A percentile compares a stretch with the other conserved stretches of the same genome.
phyloP scores from a whole-genome alignment of 164 flowering plant species.

The Buxus sempervirens region DNA sequence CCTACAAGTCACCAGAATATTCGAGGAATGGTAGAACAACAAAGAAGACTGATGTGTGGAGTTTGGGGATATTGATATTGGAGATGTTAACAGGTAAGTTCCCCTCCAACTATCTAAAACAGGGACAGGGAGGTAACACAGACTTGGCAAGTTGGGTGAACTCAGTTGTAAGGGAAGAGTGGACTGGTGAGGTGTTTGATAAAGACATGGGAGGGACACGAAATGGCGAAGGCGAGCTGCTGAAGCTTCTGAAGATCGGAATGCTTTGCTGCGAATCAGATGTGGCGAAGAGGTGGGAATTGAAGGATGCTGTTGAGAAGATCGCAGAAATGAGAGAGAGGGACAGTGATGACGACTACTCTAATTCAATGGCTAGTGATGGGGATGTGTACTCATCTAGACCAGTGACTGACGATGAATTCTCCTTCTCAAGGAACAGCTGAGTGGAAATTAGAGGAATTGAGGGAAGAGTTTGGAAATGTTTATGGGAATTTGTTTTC shows the following conservation, averaged over 20 bases:
- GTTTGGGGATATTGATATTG: constrained; percentile 65
- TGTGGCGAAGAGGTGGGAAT: constrained; percentile 58
- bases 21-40: constrained; percentile 33
- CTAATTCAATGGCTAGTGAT: constrained; percentile 51
- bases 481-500: too few relatives aligned
- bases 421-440: constrained; percentile 21
- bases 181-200: constrained; percentile 50
- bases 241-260: constrained; percentile 61
- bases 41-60: constrained; percentile 83
- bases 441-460: background rate
- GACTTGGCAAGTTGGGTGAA: constrained; percentile 63
- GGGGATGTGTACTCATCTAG: constrained; percentile 37
- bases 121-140: constrained; percentile 19
- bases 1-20: constrained; percentile 79
- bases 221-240: constrained; percentile 47
- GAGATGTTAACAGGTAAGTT: constrained; percentile 71
- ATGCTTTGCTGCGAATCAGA: constrained; percentile 64
- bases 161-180: constrained; percentile 32
- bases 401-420: constrained; percentile 41
- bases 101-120: constrained; percentile 32
- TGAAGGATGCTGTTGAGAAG: constrained; percentile 51
- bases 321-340: constrained; percentile 60
- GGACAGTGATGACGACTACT: constrained; percentile 42
- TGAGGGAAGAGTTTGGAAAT: constrained; percentile 5
- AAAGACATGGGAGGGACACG: constrained; percentile 41